Evolutionary conservation across 2,329 filamentous ascomycete genomes (phyloP).

Genomic region (Trichoderma pleuroti): DNA sequence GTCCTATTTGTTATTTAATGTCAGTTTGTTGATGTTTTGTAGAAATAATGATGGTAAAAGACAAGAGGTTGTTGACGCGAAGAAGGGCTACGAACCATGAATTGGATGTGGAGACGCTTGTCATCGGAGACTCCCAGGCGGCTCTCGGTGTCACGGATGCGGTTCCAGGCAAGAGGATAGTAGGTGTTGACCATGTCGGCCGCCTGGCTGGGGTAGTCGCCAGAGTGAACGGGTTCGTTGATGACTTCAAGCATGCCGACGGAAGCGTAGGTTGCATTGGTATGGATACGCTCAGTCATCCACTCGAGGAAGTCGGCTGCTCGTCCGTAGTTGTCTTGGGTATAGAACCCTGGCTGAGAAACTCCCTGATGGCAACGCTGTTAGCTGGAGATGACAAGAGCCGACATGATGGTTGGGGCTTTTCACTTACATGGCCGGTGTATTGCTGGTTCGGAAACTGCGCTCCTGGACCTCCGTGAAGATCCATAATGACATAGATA

Average conservation of each 20-base stretch:
- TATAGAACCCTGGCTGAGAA: neutral
- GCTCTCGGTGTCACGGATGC: constrained; percentile 48
- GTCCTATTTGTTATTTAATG: constrained; percentile 26
- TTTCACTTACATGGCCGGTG: neutral
- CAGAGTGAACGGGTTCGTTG: constrained; percentile 42
- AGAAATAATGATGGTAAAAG: too few relatives aligned
- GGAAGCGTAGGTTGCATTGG: neutral
- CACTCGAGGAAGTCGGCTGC: neutral
- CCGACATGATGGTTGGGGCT: rapidly evolving
- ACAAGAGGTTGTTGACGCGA: neutral
- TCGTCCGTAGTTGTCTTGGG: neutral
- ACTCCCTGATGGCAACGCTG: neutral
- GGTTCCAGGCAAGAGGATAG: constrained; percentile 26
- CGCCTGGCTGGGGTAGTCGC: constrained; percentile 26
- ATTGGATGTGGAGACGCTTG: constrained; percentile 48
- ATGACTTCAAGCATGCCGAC: neutral
- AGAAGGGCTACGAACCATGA: constrained; percentile 24
- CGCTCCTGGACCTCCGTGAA: neutral
- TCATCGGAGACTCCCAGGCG: constrained; percentile 39
- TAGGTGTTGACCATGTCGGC: constrained; percentile 28
- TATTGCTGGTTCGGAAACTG: neutral
- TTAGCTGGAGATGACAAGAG: neutral
- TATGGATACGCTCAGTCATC: neutral
- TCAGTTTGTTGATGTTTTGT: neutral
- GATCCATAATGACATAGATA: neutral